Evolutionary conservation across 225 moss, liverwort and hornwort genomes (phyloP), one percentile per base, ranked within the genome.

Genomic region (Anthoceros angustus): DNA sequence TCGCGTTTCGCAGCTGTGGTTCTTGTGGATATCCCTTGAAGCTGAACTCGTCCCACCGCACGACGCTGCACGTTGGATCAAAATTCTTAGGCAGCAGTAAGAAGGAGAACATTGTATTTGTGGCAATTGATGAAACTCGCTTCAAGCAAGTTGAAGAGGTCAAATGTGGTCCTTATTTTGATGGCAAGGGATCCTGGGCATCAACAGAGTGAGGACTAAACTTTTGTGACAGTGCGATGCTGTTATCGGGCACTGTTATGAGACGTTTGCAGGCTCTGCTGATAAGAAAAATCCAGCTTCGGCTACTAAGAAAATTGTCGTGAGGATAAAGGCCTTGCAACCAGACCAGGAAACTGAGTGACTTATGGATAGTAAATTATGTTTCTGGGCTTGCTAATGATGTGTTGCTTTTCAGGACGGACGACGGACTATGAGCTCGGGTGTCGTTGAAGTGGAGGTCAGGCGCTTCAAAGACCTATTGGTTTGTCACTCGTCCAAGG

Each of bases 271-370:
- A 42, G 26, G 21, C 43, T 49, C 75, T 18, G 61, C 64, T 42
- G 76, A 70, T 50, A 67, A 76, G 67, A 76, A 74, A 66, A 23
- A 18, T 55, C 18, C 46, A 12, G 14, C 46, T 6, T 23, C n/a
- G 18, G 55, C 23, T 20, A 18, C 55, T 23, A 55, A 23, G n/a
- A 73, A 73, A 41, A 73, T 71, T 68, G 73, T 68, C 55, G 79
- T 80, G 68, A 80, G 71, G 68, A 80, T 80, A 63, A 73, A 71
- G 64, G 76, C 79, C n/a, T 66, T 80, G 62, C 76, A 76, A 66
- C 79, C 79, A 26, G 79, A 76, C 42, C 71, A 73, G 50, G 74
- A 74, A 25, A 50, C 67, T 68, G 68, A 66, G 14, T 32, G 32
- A 32, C 32, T 4, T 1, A 32, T 32, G 32, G 32, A 32, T 1